A percentile compares a stretch with the other conserved stretches of the same genome.
phyloP scores from a whole-genome alignment of 2,329 filamentous ascomycete genomes.

The Furcasterigmium sp. region DNA sequence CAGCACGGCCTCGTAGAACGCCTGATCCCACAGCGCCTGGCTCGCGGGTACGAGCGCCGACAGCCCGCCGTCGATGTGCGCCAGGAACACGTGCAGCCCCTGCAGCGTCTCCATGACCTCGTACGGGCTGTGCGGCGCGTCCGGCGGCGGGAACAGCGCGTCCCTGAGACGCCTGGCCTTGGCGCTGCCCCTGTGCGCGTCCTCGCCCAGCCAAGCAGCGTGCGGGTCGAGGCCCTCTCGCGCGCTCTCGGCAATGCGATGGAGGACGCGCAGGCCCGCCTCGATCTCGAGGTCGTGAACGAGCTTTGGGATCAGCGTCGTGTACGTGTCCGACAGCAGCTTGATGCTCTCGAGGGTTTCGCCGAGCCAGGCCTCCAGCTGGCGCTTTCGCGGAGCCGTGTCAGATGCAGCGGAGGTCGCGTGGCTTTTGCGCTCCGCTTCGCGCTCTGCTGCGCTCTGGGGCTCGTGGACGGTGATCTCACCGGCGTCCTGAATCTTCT shows the following conservation, averaged over 20 bases:
- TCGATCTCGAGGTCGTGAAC: slow-evolving; percentile 23
- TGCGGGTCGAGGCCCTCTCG: slow-evolving; percentile 14
- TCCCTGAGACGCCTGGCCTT: too few relatives aligned
- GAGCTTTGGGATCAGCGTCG: slow-evolving; percentile 16
- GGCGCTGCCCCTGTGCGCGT: slow-evolving; percentile 15
- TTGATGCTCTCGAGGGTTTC: slow-evolving; percentile 20
- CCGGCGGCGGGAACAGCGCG: too few relatives aligned
- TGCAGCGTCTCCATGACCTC: too few relatives aligned
- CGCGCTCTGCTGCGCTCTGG: slow-evolving; percentile 16
- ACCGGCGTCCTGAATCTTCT: slow-evolving; percentile 15
- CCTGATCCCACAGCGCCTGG: too few relatives aligned
- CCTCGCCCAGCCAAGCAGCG: slow-evolving; percentile 19
- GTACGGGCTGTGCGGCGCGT: too few relatives aligned
- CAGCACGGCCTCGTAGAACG: too few relatives aligned
- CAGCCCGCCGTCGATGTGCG: too few relatives aligned
- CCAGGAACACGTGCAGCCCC: too few relatives aligned
- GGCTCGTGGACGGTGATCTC: slow-evolving; percentile 12
- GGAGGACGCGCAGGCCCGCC: slow-evolving; percentile 19
- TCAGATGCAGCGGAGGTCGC: slow-evolving; percentile 7
- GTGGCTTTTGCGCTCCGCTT: slow-evolving; percentile 7
- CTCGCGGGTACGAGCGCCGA: too few relatives aligned
- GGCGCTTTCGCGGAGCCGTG: slow-evolving; percentile 14
- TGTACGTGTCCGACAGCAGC: slow-evolving; percentile 18
- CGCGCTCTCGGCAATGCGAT: slow-evolving; percentile 17
- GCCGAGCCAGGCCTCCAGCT: slow-evolving; percentile 25